Evolutionary conservation across 352 stramenopile genomes (phyloP), one percentile per base, ranked within the genome.

Genomic region (Phytophthora podocarpi): DNA sequence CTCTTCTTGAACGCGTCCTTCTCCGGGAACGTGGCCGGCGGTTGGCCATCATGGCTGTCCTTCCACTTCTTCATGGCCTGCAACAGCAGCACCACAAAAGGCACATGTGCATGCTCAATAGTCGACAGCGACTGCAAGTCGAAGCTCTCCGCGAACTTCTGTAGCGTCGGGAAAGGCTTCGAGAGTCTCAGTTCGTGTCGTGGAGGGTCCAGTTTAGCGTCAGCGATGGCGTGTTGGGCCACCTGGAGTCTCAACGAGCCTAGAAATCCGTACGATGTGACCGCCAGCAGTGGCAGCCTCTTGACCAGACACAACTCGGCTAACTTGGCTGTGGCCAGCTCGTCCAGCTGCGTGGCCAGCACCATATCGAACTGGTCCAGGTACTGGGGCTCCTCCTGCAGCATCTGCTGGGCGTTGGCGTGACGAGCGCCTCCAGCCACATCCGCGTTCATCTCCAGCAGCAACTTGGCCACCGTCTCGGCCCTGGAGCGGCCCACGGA

Each of bases 391-490:
- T 95, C 83, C 21, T 72, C 48, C 21, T 72, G 52, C 23, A 97
- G 51, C 30, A 96, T 56, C 2, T 79, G 62, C n/a, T 69, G 51
- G 10, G 80, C 54, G 54, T 70, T 63, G 15, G 90, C 80, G 37
- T 80, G 64, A 15, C 74, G 74, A 16, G 72, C 66, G 3, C 34
- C 49, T 18, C 91, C 92, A n/a, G 74, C 60, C 32, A 97, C 91
- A 43, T 99, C 97, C 6, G 82, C 59, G 80, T 99, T 99, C 74
- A 99, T 91, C 79, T 99, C 97, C 10, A 90, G 73, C 28, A 99
- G 74, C 27, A 95, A 67, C 45, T 97, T 66, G 13, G 79, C 73
- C 20, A 90, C 80, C 15, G 88, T 80, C 67, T 98, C 67, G 1
- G 96, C 95, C 30, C 95, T 80, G 24, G 82, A 80, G 16, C 57